Percentiles rank a stretch among this genome's conserved stretches.
These are phyloP conservation scores for Nemania abortiva DNA, from an alignment of 2,329 filamentous ascomycete species.

Conservation along the genomic window DNA sequence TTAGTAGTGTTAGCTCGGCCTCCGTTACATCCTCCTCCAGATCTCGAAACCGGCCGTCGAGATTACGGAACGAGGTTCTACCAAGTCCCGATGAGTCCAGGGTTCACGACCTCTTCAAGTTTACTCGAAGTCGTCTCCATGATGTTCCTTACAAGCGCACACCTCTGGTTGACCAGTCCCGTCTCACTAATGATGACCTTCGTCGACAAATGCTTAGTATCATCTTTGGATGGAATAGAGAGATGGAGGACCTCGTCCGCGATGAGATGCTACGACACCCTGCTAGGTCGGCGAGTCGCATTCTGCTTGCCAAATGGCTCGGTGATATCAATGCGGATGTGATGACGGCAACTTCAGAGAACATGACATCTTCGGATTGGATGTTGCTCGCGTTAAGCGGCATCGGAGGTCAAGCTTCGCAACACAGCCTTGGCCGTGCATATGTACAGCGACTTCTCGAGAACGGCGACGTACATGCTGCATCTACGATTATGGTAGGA, in stretches of 20 bases:
- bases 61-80: constrained; percentile 82
- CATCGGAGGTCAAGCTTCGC: constrained; percentile 81
- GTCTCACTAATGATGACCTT: constrained; percentile 81
- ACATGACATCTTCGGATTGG: constrained; percentile 96
- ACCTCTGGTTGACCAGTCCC: constrained; percentile 66
- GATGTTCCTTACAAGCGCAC: constrained; percentile 85
- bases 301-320: constrained; percentile 92
- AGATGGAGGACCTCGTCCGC: constrained; percentile 82
- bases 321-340: constrained; percentile 85
- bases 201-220: constrained; percentile 91
- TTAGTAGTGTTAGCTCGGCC: constrained; percentile 62
- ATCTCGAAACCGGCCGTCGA: constrained; percentile 68
- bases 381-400: constrained; percentile 93
- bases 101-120: constrained; percentile 85
- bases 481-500: constrained; percentile 91
- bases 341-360: constrained; percentile 82
- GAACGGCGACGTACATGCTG: constrained; percentile 89
- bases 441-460: constrained; percentile 92
- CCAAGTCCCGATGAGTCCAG: constrained; percentile 81
- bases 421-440: constrained; percentile 89
- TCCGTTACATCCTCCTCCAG: constrained; percentile 63
- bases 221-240: constrained; percentile 94
- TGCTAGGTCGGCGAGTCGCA: constrained; percentile 78
- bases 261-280: constrained; percentile 86
- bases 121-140: constrained; percentile 81